A percentile compares a stretch with the other conserved stretches of the same genome.
Evolutionary conservation across 345 rosid genomes (phyloP).

Genomic region (Erysimum cheiranthoides): DNA sequence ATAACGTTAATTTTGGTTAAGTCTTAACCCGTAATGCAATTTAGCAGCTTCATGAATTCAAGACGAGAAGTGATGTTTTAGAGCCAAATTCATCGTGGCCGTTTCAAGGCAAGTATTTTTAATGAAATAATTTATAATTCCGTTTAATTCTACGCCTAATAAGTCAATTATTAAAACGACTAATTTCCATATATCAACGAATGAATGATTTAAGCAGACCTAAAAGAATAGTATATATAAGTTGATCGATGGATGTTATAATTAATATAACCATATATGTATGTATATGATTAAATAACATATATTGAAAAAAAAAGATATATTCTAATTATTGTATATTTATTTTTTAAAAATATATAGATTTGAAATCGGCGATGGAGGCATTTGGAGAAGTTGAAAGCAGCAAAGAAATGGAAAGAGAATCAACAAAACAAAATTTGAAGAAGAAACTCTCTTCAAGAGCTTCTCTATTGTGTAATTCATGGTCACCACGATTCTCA

Average conservation of each 20-base stretch:
- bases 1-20: not conserved
- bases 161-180: no score
- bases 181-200: no score
- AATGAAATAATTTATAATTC: no score
- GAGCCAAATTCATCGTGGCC: conserved; percentile 67
- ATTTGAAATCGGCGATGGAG: conserved; percentile 38
- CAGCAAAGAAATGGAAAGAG: conserved; percentile 36
- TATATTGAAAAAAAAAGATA: not conserved
- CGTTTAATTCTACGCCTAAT: no score
- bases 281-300: not conserved
- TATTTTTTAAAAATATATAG: not conserved
- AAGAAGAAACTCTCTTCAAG: conserved; percentile 42
- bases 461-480: conserved; percentile 37
- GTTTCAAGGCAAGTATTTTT: conserved; percentile 62
- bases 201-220: not conserved
- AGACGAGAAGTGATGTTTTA: conserved; percentile 57
- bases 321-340: not conserved
- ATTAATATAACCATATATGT: not conserved
- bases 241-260: conserved; percentile 1
- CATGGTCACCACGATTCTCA: conserved; percentile 46
- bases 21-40: not conserved
- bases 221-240: not conserved
- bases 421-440: conserved; percentile 34
- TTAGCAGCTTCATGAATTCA: conserved; percentile 77
- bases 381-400: conserved; percentile 42